These are phyloP conservation scores for Acer saccharum DNA, from an alignment of 345 rosid species.

Conservation along the genomic window DNA sequence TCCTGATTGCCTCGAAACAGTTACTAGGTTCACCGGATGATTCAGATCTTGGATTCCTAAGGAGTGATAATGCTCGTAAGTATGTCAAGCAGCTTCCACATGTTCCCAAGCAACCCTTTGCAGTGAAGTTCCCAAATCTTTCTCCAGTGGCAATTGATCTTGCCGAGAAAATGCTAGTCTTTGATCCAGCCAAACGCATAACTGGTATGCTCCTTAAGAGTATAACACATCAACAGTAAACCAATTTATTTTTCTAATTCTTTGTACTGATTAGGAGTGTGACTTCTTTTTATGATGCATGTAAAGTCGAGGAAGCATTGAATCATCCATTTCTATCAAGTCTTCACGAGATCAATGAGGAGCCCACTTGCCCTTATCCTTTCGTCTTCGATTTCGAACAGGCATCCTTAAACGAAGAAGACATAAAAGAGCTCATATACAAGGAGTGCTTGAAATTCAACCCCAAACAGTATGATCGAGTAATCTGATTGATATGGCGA, in stretches of 20 bases:
- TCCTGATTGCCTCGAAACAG: conserved; percentile 33
- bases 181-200: conserved; percentile 85
- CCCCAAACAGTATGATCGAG: conserved; percentile 39
- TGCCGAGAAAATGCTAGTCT: conserved; percentile 81
- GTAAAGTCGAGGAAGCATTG: conserved; percentile 75
- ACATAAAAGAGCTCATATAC: conserved; percentile 79
- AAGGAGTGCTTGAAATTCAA: conserved; percentile 66
- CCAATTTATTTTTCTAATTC: neutral
- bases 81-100: conserved; percentile 79
- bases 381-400: conserved; percentile 81
- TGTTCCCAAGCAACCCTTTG: conserved; percentile 68
- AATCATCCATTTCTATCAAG: conserved; percentile 75
- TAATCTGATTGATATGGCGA: conserved; percentile 18
- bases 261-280: conserved; percentile 14
- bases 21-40: conserved; percentile 87
- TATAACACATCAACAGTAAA: neutral
- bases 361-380: conserved; percentile 69
- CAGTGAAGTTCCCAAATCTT: conserved; percentile 57
- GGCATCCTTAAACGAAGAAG: conserved; percentile 63
- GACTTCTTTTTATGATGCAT: conserved; percentile 6
- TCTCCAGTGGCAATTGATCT: conserved; percentile 79
- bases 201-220: conserved; percentile 44
- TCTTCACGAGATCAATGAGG: conserved; percentile 93
- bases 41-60: conserved; percentile 78
- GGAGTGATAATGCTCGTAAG: conserved; percentile 80